Evolutionary conservation across 371 early-diverging fungal species (phyloP), one percentile per base, ranked within the genome.

Genomic region (Capillidium rhysosporum): DNA sequence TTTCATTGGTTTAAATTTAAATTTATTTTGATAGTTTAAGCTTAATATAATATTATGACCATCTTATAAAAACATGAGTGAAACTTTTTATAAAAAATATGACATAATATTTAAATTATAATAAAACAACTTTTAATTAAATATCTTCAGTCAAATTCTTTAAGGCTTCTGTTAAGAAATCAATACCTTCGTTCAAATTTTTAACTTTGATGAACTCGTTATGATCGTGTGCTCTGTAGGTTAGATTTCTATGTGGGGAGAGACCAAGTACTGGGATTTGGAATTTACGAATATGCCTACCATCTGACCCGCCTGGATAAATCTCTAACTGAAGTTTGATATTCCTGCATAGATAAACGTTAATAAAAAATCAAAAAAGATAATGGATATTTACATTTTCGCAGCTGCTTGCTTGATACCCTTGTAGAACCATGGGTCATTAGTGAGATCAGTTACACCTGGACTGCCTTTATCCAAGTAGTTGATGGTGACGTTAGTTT

Each of bases 391-490:
- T 46, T 25, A 18, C 25, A 46, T 23, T 25, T 46, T 21, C 21
- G 14, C 25, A 25, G 46, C 25, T 7, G 9, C 26, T 25, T 46
- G 14, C 46, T 24, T 24, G 10, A 46, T 25, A 16, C 10, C 24
- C 5, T 46, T 26, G 10, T 10, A 46, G 46, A 46, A 46, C 8
- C 34, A 34, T 7, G 46, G 43, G 21, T 43, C 21, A 23, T 26
- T 8, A 7, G 8, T 10, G 4, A 25, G 26, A 5, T 7, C 24
- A 16, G 25, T 24, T 7, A 10, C 8, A 25, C 7, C 8, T 2
- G 46, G 24, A n/a, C 26, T 26, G 24, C 26, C 20, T 18, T 25
- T 24, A n/a, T 8, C 14, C 5, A 72, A 68, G 55, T 74, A 74
- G 8, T 46, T 21, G 21, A 25, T 7, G 21, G 63, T 63, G 12